These are phyloP conservation scores for Kluyveromyces aestuarii DNA, from an alignment of 805 yeast genomes.

Conservation along the genomic window DNA sequence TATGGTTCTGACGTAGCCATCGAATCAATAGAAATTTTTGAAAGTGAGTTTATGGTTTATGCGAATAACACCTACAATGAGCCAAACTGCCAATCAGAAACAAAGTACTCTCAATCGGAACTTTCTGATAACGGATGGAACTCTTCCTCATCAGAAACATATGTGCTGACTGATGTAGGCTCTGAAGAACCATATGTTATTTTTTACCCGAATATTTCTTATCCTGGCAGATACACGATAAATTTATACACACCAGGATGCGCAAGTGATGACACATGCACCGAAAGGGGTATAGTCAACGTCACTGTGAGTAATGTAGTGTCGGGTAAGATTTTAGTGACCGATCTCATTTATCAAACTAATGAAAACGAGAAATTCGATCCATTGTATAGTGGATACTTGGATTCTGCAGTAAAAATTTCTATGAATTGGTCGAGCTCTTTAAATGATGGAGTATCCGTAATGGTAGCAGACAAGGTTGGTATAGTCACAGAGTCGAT, in stretches of 20 bases:
- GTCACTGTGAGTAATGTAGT: slow-evolving; percentile 47
- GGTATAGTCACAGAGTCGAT: slow-evolving; percentile 40
- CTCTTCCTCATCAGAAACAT: slow-evolving; percentile 24
- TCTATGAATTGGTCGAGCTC: slow-evolving; percentile 33
- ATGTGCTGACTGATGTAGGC: slow-evolving; percentile 28
- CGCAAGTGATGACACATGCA: slow-evolving; percentile 54
- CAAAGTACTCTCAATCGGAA: slow-evolving; percentile 21
- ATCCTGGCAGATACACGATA: slow-evolving; percentile 67
- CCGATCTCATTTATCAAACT: slow-evolving; percentile 57
- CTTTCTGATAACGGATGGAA: slow-evolving; percentile 16
- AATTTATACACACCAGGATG: slow-evolving; percentile 86
- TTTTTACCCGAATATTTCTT: slow-evolving; percentile 59
- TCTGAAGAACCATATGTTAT: slow-evolving; percentile 30
- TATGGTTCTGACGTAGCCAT: slow-evolving; percentile 65
- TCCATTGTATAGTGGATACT: slow-evolving; percentile 57
- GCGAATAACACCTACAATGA: slow-evolving; percentile 70
- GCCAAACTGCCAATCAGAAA: slow-evolving; percentile 41
- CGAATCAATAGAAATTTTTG: slow-evolving; percentile 64
- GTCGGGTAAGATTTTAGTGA: slow-evolving; percentile 31
- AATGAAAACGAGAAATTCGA: slow-evolving; percentile 78
- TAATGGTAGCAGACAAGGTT: slow-evolving; percentile 66
- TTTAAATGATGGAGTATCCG: slow-evolving; percentile 26
- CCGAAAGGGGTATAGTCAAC: slow-evolving; percentile 63
- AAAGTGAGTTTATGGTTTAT: slow-evolving; percentile 44
- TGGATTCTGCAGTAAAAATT: slow-evolving; percentile 42